A percentile compares a stretch with the other conserved stretches of the same genome.
These are phyloP conservation scores for Clathrospora elynae DNA, from an alignment of 2,329 filamentous ascomycete genomes.

Conservation along the genomic window DNA sequence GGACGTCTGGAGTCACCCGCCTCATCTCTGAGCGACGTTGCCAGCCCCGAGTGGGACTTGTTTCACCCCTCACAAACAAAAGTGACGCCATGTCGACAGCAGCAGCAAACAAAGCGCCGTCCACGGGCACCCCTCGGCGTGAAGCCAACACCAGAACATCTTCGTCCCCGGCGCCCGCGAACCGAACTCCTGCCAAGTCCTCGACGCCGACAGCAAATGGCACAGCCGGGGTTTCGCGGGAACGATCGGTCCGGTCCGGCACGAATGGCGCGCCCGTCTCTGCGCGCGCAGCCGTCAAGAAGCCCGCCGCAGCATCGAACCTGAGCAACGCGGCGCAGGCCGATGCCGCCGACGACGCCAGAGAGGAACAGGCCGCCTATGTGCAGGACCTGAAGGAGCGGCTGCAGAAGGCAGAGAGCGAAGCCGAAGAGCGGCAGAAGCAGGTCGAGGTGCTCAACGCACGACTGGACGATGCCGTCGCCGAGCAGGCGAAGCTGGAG, in stretches of 20 bases:
- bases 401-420: slow-evolving; percentile 77
- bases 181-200: slow-evolving; percentile 39
- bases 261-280: slow-evolving; percentile 46
- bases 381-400: slow-evolving; percentile 85
- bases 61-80: slow-evolving; percentile 12
- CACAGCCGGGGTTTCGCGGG: slow-evolving; percentile 37
- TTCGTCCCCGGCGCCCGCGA: slow-evolving; percentile 40
- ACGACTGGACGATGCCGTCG: slow-evolving; percentile 80
- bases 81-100: slow-evolving; percentile 40
- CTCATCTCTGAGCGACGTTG: slow-evolving; percentile 20
- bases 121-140: slow-evolving; percentile 39
- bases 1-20: slow-evolving; percentile 12
- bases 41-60: slow-evolving; percentile 15
- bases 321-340: slow-evolving; percentile 45
- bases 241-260: slow-evolving; percentile 39
- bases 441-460: slow-evolving; percentile 84
- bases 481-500: slow-evolving; percentile 84
- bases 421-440: slow-evolving; percentile 79
- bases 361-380: slow-evolving; percentile 77
- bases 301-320: slow-evolving; percentile 42
- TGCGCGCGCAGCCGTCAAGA: slow-evolving; percentile 47
- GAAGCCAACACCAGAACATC: slow-evolving; percentile 27
- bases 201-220: slow-evolving; percentile 39
- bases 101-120: slow-evolving; percentile 44
- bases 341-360: slow-evolving; percentile 60